Conservation (phyloP, 352 stramenopile species). For the Phytopythium chamaehyphon region DNA sequence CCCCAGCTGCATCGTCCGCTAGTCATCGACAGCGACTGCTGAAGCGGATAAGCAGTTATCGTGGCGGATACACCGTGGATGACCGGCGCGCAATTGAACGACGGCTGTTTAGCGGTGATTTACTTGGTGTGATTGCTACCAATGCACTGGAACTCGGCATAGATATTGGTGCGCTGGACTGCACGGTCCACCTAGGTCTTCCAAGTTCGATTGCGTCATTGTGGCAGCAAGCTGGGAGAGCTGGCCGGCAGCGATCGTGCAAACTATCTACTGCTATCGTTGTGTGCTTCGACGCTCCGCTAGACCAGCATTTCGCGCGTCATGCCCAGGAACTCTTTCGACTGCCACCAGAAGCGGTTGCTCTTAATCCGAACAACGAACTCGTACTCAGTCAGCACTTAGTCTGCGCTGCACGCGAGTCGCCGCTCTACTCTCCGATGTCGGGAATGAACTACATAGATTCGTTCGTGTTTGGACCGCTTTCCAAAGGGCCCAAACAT, state of each 20-base stretch:
- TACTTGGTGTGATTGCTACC: slow-evolving; percentile 95
- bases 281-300: slow-evolving; percentile 92
- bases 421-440: slow-evolving; percentile 72
- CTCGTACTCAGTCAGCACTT: slow-evolving; percentile 91
- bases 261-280: slow-evolving; percentile 90
- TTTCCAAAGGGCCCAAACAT: not conserved
- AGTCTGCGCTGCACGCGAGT: slow-evolving; percentile 92
- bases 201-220: slow-evolving; percentile 91
- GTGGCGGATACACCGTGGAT: slow-evolving; percentile 93
- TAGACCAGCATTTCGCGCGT: slow-evolving; percentile 91
- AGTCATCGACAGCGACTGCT: slow-evolving; percentile 19
- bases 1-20: not conserved
- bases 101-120: slow-evolving; percentile 91
- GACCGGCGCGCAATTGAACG: slow-evolving; percentile 93
- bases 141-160: slow-evolving; percentile 97
- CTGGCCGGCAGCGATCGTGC: slow-evolving; percentile 76
- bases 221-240: slow-evolving; percentile 96
- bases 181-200: slow-evolving; percentile 95
- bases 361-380: slow-evolving; percentile 82
- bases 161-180: slow-evolving; percentile 92
- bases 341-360: slow-evolving; percentile 67
- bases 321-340: slow-evolving; percentile 67
- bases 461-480: slow-evolving; percentile 48
- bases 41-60: slow-evolving; percentile 91
- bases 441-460: slow-evolving; percentile 65